These are phyloP conservation scores for Fraxinus ornus DNA, from an alignment of 305 asterid genomes.

Conservation along the genomic window DNA sequence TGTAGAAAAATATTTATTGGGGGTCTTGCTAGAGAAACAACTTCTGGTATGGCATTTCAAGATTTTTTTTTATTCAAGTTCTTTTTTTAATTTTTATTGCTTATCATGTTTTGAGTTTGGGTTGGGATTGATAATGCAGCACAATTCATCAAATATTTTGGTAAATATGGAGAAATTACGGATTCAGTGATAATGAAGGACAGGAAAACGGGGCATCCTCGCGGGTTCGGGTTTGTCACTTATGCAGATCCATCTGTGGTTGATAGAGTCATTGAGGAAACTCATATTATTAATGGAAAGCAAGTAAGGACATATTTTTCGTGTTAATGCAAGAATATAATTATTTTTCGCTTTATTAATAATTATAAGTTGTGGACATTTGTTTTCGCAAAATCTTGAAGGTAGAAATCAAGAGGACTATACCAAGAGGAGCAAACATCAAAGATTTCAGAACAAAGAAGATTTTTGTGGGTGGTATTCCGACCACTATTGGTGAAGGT, in stretches of 20 bases:
- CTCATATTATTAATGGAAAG: conserved; percentile 48
- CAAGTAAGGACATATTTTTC: conserved; percentile 35
- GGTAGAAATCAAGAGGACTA: conserved; percentile 62
- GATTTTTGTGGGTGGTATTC: conserved; percentile 51
- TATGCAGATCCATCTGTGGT: conserved; percentile 51
- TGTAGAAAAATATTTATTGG: conserved; percentile 53
- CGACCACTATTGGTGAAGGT: conserved; percentile 48
- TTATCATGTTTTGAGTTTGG: neutral
- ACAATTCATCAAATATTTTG: conserved; percentile 52
- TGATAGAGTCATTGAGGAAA: conserved; percentile 51
- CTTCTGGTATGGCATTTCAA: conserved; percentile 37
- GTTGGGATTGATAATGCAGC: conserved; percentile 32
- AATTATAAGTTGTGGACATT: neutral
- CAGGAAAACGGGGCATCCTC: conserved; percentile 48
- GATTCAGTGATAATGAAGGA: conserved; percentile 65
- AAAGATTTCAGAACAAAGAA: conserved; percentile 49
- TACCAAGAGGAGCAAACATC: conserved; percentile 48
- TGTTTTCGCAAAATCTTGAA: conserved; percentile 17
- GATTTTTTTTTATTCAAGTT: neutral
- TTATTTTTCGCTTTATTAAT: conserved; percentile 1
- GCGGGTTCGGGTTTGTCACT: conserved; percentile 57
- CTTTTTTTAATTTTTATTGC: neutral
- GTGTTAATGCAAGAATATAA: neutral
- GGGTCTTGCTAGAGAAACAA: conserved; percentile 58
- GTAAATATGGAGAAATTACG: conserved; percentile 57